Base-by-base conservation (phyloP, 164 flowering plant genomes). In the Cinnamomum chago region DNA sequence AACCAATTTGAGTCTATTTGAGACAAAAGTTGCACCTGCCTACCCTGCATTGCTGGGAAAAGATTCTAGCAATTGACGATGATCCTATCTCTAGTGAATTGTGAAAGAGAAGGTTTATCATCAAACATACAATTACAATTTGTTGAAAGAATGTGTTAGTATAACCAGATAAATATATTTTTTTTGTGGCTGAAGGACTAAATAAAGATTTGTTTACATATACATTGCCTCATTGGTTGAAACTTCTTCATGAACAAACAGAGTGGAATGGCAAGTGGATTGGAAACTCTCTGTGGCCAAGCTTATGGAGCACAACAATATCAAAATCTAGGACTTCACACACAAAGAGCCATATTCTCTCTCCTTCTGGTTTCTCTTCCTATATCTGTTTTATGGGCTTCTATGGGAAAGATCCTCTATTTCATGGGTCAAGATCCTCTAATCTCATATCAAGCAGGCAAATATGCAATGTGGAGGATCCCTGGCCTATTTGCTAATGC, bases 251-350 rank as follows among this genome's bases (percentile, higher is more conserved):
- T 75, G 24, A 5, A 24, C 1, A 40, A 76, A 69, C 87, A 87
- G 92, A 47, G 75, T 13, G 92, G 92, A 72, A 81, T 88, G 88
- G 80, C 90, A 12, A 73, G 85, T 79, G 90, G 82, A 51, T 69
- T 88, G 75, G 92, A 88, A 76, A 88, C 92, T 18, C 72, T 84
- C 24, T 84, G 87, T 71, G 92, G 92, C 0, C 92, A 88, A 81
- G 90, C 90, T 60, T 84, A 79, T 82, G 92, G 92, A 69, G 92
- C 89, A 67, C 69, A 80, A 18, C 90, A 88, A 74, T 88, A 87
- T 62, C 71, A 65, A 28, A 81, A 83, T 70, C 75, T 88, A 2
- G 90, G 92, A 64, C 33, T 65, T 22, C 83, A 87, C 20, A 80
- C 78, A 60, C 76, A 82, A 65, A 81, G 88, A 72, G 86, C 85